Conservation (phyloP, 2,329 filamentous ascomycete species). For the Monosporascus sp. region DNA sequence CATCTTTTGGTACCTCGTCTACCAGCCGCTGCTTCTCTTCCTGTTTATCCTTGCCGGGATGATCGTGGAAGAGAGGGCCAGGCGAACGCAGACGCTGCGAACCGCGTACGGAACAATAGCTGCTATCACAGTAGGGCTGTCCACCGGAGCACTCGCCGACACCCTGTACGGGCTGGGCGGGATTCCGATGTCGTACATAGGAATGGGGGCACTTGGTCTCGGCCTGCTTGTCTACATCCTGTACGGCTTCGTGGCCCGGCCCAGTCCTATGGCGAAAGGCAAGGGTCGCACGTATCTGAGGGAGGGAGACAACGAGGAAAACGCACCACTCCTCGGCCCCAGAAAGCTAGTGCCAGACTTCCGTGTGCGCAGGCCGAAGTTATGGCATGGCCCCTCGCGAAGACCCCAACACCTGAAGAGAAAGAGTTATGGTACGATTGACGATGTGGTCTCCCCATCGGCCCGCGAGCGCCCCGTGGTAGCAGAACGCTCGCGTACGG, state of each 20-base stretch:
- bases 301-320: conserved; percentile 14
- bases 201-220: conserved; percentile 15
- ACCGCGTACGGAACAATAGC: conserved; percentile 11
- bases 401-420: conserved; percentile 9
- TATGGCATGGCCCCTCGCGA: conserved; percentile 16
- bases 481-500: no score
- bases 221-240: conserved; percentile 14
- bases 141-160: conserved; percentile 13
- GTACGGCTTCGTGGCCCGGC: conserved; percentile 17
- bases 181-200: conserved; percentile 21
- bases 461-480: background rate
- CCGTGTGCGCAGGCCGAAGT: conserved; percentile 12
- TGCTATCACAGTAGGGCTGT: conserved; percentile 7
- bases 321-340: conserved; percentile 8
- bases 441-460: background rate
- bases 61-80: conserved; percentile 17
- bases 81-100: conserved; percentile 5
- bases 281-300: conserved; percentile 12
- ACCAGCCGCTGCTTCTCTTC: conserved; percentile 16
- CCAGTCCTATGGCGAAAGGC: conserved; percentile 18
- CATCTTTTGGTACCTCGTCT: conserved; percentile 15
- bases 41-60: conserved; percentile 18
- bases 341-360: conserved; percentile 9
- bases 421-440: conserved; percentile 14
- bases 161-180: conserved; percentile 20